Conservation (phyloP, 306 rosid genomes). For the Malus sylvestris region DNA sequence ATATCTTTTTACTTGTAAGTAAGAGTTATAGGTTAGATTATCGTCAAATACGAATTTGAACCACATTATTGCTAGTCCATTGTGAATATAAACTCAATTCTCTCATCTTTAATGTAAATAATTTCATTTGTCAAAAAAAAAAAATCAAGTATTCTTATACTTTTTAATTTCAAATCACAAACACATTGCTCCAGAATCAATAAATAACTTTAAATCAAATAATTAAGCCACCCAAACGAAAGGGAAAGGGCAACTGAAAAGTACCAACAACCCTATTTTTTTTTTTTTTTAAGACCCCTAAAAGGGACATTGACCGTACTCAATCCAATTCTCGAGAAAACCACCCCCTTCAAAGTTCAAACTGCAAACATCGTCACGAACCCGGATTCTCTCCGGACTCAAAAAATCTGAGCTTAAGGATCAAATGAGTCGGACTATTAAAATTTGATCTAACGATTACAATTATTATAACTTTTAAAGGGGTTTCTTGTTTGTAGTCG, state of each 20-base stretch:
- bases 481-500: too few species aligned
- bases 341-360: neutral
- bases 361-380: neutral
- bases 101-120: neutral
- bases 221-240: neutral
- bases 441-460: too few species aligned
- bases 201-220: neutral
- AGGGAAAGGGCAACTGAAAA: neutral
- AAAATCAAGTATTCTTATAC: too few species aligned
- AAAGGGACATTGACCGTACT: slow-evolving; percentile 21
- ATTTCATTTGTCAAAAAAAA: too few species aligned
- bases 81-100: fast-evolving
- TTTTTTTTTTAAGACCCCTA: neutral
- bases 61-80: too few species aligned
- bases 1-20: too few species aligned
- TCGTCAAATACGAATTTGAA: fast-evolving
- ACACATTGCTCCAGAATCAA: neutral
- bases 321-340: slow-evolving; percentile 3
- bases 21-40: too few species aligned
- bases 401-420: too few species aligned
- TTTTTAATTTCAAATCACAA: neutral
- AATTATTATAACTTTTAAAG: too few species aligned
- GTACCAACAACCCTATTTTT: neutral
- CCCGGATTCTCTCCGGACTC: too few species aligned
- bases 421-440: too few species aligned